Evolutionary conservation across 768 basidiomycete genomes (phyloP).

Genomic region (Lanmaoa pseudosensibilis): DNA sequence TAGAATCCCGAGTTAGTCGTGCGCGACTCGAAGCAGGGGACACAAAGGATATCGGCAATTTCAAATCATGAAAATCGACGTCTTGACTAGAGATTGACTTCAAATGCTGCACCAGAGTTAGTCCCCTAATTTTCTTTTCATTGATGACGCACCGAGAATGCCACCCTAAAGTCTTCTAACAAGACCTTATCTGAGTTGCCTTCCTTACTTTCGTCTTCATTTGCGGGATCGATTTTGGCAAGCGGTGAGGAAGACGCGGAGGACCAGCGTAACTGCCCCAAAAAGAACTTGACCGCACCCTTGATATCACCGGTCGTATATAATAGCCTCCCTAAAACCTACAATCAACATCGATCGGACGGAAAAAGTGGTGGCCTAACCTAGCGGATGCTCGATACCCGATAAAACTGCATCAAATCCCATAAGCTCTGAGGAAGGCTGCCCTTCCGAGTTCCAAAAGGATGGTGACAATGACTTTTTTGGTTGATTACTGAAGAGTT

Average conservation of each 20-base stretch:
- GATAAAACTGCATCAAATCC: slow-evolving; percentile 66
- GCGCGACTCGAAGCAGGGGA: slow-evolving; percentile 55
- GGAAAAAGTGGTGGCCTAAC: slow-evolving; percentile 36
- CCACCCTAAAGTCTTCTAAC: slow-evolving; percentile 86
- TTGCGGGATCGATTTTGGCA: slow-evolving; percentile 15
- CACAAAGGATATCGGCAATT: slow-evolving; percentile 69
- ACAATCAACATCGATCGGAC: slow-evolving; percentile 8
- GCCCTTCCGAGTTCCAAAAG: slow-evolving; percentile 75
- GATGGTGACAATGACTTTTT: slow-evolving; percentile 70
- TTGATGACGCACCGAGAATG: slow-evolving; percentile 64
- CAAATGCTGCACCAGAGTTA: slow-evolving; percentile 59
- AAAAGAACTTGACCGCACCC: slow-evolving; percentile 75
- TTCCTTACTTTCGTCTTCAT: slow-evolving; percentile 32
- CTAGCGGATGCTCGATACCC: slow-evolving; percentile 78
- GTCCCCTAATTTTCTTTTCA: background rate
- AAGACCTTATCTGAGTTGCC: slow-evolving; percentile 61
- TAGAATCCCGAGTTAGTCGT: slow-evolving; percentile 53
- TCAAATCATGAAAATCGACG: slow-evolving; percentile 44
- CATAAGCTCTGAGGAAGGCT: slow-evolving; percentile 35
- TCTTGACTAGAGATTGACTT: slow-evolving; percentile 54
- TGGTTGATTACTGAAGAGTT: slow-evolving; percentile 52
- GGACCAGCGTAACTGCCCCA: slow-evolving; percentile 63
- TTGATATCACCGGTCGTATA: slow-evolving; percentile 88
- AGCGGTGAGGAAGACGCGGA: slow-evolving; percentile 18
- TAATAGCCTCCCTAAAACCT: slow-evolving; percentile 66